Evolutionary conservation across 768 basidiomycete species (phyloP).

Genomic region (Russula olivacea): DNA sequence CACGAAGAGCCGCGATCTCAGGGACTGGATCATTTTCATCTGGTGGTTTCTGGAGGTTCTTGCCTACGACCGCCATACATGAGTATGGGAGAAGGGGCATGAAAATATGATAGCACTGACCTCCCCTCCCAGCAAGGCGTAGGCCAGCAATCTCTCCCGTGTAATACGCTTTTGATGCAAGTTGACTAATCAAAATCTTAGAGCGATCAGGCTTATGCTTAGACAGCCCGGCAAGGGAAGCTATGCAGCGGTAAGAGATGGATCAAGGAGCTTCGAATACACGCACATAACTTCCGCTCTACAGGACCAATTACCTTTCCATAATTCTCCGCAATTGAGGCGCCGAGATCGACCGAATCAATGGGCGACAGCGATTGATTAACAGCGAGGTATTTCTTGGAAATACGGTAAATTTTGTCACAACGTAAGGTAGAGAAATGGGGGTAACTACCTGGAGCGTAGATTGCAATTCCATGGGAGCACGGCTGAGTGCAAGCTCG

Average conservation of each 20-base stretch:
- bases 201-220: conserved; percentile 76
- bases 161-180: conserved; percentile 88
- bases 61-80: conserved; percentile 34
- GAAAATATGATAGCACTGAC: conserved; percentile 35
- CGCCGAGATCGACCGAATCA: conserved; percentile 82
- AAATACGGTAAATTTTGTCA: neutral
- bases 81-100: no score
- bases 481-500: conserved; percentile 75
- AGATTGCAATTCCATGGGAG: conserved; percentile 88
- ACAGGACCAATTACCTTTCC: conserved; percentile 75
- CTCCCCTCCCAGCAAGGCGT: conserved; percentile 58
- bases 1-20: conserved; percentile 62
- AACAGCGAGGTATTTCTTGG: conserved; percentile 80
- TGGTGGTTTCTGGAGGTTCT: conserved; percentile 55
- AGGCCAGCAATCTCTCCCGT: conserved; percentile 82
- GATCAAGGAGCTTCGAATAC: neutral
- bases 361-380: conserved; percentile 63
- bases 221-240: conserved; percentile 48
- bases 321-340: conserved; percentile 82
- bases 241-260: conserved; percentile 31
- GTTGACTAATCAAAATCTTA: conserved; percentile 74
- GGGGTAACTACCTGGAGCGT: conserved; percentile 67
- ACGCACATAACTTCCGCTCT: conserved; percentile 68
- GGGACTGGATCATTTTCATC: conserved; percentile 52
- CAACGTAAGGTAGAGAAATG: neutral